These are phyloP conservation scores for Coniochaeta hoffmannii DNA, from an alignment of 2,329 filamentous ascomycete species.

Conservation along the genomic window DNA sequence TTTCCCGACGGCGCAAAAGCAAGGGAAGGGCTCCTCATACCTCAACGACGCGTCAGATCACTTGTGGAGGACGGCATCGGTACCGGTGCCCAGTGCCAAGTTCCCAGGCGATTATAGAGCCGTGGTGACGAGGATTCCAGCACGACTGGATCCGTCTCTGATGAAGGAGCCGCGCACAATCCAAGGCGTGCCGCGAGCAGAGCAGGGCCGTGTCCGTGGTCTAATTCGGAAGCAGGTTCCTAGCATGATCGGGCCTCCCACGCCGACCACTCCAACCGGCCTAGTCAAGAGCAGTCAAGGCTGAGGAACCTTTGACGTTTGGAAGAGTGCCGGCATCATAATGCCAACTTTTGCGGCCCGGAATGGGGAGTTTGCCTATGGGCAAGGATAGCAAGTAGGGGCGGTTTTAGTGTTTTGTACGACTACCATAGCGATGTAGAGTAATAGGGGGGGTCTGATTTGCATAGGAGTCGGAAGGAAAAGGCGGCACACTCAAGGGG, in stretches of 20 bases:
- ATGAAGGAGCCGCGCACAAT: conserved; percentile 92
- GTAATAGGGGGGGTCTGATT: neutral
- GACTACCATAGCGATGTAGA: neutral
- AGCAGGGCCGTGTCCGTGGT: conserved; percentile 41
- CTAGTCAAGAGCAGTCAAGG: neutral
- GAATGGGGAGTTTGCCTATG: neutral
- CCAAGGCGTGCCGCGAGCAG: conserved; percentile 69
- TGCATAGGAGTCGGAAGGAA: conserved; percentile 1
- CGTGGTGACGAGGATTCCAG: conserved; percentile 60
- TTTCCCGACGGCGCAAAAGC: conserved; percentile 24
- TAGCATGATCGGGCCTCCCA: conserved; percentile 23
- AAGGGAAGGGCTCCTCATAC: conserved; percentile 46
- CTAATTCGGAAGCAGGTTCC: conserved; percentile 49
- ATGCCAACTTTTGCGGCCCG: neutral
- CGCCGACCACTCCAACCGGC: conserved; percentile 5
- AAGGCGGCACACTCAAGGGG: neutral
- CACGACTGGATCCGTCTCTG: conserved; percentile 73
- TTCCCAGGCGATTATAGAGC: conserved; percentile 56
- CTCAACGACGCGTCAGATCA: conserved; percentile 69
- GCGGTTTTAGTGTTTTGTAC: neutral
- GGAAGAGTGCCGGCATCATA: neutral
- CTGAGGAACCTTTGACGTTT: neutral
- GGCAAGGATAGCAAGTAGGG: neutral
- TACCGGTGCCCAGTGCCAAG: conserved; percentile 52
- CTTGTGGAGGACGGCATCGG: conserved; percentile 65